Evolutionary conservation across 1,139 yeast species (phyloP).

Genomic region (Sugiyamaella castrensis): DNA sequence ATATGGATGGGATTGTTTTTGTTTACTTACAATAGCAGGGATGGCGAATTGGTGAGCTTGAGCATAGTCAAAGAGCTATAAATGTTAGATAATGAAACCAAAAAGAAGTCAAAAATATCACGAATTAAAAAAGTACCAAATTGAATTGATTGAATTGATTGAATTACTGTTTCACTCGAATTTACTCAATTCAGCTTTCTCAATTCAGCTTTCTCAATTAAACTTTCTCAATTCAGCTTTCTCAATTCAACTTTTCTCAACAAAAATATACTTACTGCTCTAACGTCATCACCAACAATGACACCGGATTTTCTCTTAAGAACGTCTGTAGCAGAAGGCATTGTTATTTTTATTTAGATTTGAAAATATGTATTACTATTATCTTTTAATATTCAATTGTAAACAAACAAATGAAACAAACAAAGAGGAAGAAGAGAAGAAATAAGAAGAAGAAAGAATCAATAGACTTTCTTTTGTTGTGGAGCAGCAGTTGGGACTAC

Average conservation of each 20-base stretch:
- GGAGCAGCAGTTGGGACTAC: too few relatives aligned
- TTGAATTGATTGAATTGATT: not conserved
- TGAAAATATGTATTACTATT: not conserved
- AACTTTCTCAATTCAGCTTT: not conserved
- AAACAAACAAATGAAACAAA: not conserved
- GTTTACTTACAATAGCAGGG: conserved; percentile 68
- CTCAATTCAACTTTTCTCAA: not conserved
- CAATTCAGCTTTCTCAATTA: too few relatives aligned
- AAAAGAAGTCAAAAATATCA: too few relatives aligned
- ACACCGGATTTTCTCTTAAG: conserved; percentile 93
- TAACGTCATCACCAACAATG: conserved; percentile 97
- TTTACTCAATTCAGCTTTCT: not conserved
- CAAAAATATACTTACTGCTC: conserved; percentile 36
- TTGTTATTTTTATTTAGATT: conserved; percentile 9
- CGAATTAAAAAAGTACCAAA: not conserved
- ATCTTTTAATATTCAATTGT: not conserved
- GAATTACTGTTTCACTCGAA: not conserved
- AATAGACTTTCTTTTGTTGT: not conserved
- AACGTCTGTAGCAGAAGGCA: conserved; percentile 52
- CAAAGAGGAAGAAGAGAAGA: not conserved
- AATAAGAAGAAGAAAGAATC: not conserved
- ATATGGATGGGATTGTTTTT: not conserved
- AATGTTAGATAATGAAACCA: conserved; percentile 25
- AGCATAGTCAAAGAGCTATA: conserved; percentile 82
- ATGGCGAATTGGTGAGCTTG: conserved; percentile 93